These are phyloP conservation scores for Monosporascus sp. DNA, from an alignment of 2,329 filamentous ascomycete genomes.

Conservation along the genomic window DNA sequence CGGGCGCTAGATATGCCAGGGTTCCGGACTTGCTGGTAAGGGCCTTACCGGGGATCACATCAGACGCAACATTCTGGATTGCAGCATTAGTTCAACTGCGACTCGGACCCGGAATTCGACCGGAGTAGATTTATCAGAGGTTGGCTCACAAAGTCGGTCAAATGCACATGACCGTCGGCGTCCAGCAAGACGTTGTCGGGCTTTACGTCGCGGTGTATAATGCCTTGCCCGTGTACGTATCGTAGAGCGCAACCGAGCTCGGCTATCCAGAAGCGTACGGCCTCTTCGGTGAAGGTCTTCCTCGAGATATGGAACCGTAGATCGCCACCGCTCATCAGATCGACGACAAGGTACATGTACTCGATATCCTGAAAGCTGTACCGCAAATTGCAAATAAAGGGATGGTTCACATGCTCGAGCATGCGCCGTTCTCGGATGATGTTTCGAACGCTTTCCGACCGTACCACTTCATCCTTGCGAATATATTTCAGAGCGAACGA, in stretches of 20 bases:
- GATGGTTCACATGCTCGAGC: conserved; percentile 96
- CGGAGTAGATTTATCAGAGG: neutral
- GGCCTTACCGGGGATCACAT: conserved; percentile 75
- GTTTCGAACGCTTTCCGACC: conserved; percentile 95
- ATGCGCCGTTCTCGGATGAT: conserved; percentile 96
- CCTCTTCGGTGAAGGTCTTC: conserved; percentile 97
- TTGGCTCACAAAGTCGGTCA: conserved; percentile 85
- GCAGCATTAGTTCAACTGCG: conserved; percentile 6
- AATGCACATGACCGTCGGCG: conserved; percentile 86
- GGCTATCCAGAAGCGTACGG: conserved; percentile 94
- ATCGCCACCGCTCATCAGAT: conserved; percentile 97
- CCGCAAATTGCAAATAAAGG: conserved; percentile 95
- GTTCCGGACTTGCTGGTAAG: conserved; percentile 96
- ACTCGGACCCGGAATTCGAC: conserved; percentile 27
- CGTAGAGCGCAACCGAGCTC: conserved; percentile 86
- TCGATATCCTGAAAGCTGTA: conserved; percentile 99
- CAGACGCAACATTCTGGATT: conserved; percentile 85
- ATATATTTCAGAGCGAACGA: conserved; percentile 98
- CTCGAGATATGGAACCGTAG: conserved; percentile 95
- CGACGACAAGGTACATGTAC: conserved; percentile 98
- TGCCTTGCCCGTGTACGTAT: conserved; percentile 80
- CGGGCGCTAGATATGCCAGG: conserved; percentile 88
- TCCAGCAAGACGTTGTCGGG: conserved; percentile 88
- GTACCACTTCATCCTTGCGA: conserved; percentile 97
- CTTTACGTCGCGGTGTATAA: conserved; percentile 88